Percentiles rank a stretch among this genome's conserved stretches.
Conservation (phyloP, 2,329 filamentous ascomycete genomes). For the Talaromyces funiculosus region DNA sequence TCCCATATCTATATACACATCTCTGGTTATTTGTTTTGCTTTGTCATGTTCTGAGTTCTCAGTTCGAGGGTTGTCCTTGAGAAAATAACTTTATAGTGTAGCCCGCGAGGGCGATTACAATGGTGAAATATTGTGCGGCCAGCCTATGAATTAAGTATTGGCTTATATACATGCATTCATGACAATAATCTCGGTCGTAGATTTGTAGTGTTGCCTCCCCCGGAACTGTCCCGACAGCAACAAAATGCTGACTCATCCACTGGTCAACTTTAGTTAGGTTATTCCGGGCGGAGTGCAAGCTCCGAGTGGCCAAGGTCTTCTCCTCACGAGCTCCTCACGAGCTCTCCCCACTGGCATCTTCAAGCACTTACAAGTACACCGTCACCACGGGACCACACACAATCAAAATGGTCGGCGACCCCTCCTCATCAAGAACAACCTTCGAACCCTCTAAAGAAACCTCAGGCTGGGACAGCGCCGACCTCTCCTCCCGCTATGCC, state of each 20-base stretch:
- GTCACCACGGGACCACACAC: background rate
- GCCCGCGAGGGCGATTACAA: conserved; percentile 14
- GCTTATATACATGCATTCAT: background rate
- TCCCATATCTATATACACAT: background rate
- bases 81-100: conserved; percentile 10
- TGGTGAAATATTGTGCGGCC: background rate
- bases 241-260: background rate
- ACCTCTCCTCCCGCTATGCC: conserved; percentile 10
- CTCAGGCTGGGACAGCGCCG: conserved; percentile 11
- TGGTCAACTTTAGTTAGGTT: background rate
- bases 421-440: background rate
- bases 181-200: background rate
- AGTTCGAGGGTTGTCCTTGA: background rate
- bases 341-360: too few relatives aligned
- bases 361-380: too few relatives aligned
- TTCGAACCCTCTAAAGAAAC: conserved; percentile 6
- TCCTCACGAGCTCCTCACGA: background rate
- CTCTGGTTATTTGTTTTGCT: background rate
- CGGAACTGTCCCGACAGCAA: background rate
- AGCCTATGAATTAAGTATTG: background rate
- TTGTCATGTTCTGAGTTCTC: background rate
- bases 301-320: background rate
- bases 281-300: background rate
- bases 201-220: background rate
- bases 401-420: conserved; percentile 8